A percentile compares a stretch with the other conserved stretches of the same genome.
Conservation (phyloP, 768 basidiomycete genomes). For the Galerina sulciceps region DNA sequence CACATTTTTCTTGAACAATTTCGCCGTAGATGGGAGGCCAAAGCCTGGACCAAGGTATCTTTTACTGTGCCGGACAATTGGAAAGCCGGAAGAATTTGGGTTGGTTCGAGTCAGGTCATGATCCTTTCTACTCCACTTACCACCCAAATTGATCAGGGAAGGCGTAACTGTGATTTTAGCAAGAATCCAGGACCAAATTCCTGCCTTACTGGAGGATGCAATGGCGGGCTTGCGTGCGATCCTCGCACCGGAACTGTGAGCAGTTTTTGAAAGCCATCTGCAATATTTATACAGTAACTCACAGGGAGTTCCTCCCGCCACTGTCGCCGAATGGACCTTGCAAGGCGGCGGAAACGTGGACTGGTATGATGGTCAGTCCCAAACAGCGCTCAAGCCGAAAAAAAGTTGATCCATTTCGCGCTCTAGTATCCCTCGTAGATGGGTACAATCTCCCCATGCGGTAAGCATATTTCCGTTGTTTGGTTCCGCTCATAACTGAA, state of each 20-base stretch:
- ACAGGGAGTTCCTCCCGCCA: slow-evolving; percentile 65
- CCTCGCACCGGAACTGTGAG: slow-evolving; percentile 51
- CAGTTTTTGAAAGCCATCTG: background rate
- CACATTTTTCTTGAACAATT: background rate
- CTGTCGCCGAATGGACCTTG: slow-evolving; percentile 70
- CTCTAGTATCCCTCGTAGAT: slow-evolving; percentile 65
- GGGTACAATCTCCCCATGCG: slow-evolving; percentile 66
- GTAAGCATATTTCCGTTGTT: background rate
- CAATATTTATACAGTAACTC: background rate
- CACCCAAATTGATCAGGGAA: slow-evolving; percentile 44
- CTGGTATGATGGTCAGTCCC: slow-evolving; percentile 58
- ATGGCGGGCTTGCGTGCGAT: slow-evolving; percentile 63
- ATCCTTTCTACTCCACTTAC: background rate
- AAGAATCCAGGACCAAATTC: slow-evolving; percentile 53
- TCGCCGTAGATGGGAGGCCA: slow-evolving; percentile 43
- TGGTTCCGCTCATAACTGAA: background rate
- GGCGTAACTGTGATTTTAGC: slow-evolving; percentile 63
- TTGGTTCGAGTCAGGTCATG: slow-evolving; percentile 17
- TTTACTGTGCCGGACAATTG: slow-evolving; percentile 65
- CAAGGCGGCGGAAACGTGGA: slow-evolving; percentile 42
- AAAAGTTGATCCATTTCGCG: background rate
- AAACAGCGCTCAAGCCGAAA: no score
- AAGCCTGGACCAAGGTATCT: slow-evolving; percentile 38
- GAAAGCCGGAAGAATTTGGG: slow-evolving; percentile 64
- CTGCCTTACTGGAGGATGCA: slow-evolving; percentile 65